These are phyloP conservation scores for Globisporangium radiosum DNA, from an alignment of 352 stramenopile genomes.

Conservation along the genomic window DNA sequence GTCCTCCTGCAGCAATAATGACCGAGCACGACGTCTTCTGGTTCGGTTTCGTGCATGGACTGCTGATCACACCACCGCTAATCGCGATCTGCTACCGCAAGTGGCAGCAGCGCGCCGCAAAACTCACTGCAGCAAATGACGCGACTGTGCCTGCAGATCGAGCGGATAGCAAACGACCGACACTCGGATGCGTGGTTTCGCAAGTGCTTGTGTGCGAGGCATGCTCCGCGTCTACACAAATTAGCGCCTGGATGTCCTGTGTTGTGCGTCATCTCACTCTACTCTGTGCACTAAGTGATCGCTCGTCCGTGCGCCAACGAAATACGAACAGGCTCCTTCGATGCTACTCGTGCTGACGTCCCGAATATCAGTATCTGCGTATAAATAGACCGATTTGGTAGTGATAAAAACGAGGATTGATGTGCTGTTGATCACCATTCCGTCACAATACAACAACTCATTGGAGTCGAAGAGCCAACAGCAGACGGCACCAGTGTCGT, in stretches of 20 bases:
- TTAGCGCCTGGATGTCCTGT: no score
- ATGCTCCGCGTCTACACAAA: no score
- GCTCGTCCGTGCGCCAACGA: no score
- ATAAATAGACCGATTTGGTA: not conserved
- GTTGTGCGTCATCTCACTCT: not conserved
- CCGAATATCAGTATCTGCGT: no score
- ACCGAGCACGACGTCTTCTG: conserved; percentile 22
- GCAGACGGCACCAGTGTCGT: not conserved
- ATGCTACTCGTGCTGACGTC: no score
- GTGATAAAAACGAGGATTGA: not conserved
- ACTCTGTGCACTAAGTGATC: not conserved
- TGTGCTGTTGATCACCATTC: not conserved
- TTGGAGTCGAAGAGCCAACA: not conserved
- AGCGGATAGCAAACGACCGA: conserved; percentile 16
- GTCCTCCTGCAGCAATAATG: not conserved
- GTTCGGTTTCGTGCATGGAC: conserved; percentile 41
- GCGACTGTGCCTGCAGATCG: conserved; percentile 4
- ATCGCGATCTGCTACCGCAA: conserved; percentile 39
- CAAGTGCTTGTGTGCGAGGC: not conserved
- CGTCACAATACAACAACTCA: not conserved
- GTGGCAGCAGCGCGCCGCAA: conserved; percentile 18
- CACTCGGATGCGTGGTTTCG: conserved; percentile 28
- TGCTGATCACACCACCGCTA: conserved; percentile 41
- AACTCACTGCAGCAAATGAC: conserved; percentile 4
- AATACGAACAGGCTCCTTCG: no score